A percentile compares a stretch with the other conserved stretches of the same genome.
Evolutionary conservation across 345 rosid species (phyloP).

Genomic region (Ceriops decandra): DNA sequence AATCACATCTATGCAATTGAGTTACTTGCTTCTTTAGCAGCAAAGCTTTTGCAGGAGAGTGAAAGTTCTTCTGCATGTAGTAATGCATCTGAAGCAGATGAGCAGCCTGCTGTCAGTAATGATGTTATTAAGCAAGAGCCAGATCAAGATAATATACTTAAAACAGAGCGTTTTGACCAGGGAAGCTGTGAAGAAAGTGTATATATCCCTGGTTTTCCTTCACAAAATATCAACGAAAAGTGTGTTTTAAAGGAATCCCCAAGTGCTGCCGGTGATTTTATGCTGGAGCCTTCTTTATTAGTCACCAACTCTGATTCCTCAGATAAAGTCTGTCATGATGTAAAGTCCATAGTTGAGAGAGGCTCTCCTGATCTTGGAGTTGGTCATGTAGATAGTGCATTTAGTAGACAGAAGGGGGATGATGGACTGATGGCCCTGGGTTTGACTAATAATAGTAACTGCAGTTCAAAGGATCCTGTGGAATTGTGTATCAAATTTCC

Average conservation of each 20-base stretch:
- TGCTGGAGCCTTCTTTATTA: constrained; percentile 29
- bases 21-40: constrained; percentile 85
- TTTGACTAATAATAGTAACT: constrained; percentile 20
- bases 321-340: constrained; percentile 24
- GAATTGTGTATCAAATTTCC: constrained; percentile 32
- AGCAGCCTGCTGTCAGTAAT: constrained; percentile 33
- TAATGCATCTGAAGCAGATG: constrained; percentile 57
- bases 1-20: constrained; percentile 61
- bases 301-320: constrained; percentile 27
- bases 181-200: constrained; percentile 43
- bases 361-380: constrained; percentile 31
- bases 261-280: constrained; percentile 29
- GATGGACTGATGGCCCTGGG: constrained; percentile 35
- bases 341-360: constrained; percentile 29
- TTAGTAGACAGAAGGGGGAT: constrained; percentile 23
- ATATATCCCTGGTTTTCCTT: constrained; percentile 25
- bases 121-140: constrained; percentile 37
- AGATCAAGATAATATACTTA: constrained; percentile 35
- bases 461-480: constrained; percentile 37
- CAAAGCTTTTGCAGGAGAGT: constrained; percentile 70
- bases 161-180: constrained; percentile 40
- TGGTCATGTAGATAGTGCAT: constrained; percentile 23
- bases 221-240: constrained; percentile 26
- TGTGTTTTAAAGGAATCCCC: constrained; percentile 28
- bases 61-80: constrained; percentile 76